Evolutionary conservation across 2,329 filamentous ascomycete genomes (phyloP).

Genomic region (Gnomoniopsis sp.): DNA sequence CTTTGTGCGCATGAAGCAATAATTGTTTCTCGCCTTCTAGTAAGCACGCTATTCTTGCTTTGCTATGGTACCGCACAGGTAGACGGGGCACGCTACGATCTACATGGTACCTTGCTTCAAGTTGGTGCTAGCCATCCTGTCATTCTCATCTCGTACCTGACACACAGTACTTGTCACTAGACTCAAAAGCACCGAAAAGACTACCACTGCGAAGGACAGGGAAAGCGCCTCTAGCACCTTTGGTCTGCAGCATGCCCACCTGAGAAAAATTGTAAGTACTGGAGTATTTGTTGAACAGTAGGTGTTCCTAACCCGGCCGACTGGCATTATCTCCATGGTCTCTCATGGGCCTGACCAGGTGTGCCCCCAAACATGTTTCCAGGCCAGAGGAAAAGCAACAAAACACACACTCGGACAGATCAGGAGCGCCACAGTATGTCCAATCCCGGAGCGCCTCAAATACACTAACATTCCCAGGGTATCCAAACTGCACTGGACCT

Average conservation of each 20-base stretch:
- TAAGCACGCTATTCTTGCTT: not conserved
- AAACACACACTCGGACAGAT: conserved; percentile 8
- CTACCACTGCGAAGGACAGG: not conserved
- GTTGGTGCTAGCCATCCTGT: not conserved
- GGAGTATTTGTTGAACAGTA: not conserved
- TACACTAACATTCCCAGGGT: conserved; percentile 17
- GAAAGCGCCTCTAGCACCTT: not conserved
- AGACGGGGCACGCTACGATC: not conserved
- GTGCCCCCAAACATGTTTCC: not conserved
- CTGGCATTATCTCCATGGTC: not conserved
- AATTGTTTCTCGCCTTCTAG: not conserved
- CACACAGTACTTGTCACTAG: not conserved
- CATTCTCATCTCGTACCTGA: not conserved
- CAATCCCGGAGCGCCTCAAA: conserved; percentile 11
- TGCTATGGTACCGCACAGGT: not conserved
- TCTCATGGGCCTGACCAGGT: not conserved
- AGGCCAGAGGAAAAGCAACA: not conserved
- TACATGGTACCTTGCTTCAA: not conserved
- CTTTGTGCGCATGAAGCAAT: no score
- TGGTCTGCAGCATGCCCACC: not conserved
- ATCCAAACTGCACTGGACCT: conserved; percentile 4
- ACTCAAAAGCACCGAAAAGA: not conserved
- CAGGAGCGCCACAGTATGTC: conserved; percentile 17
- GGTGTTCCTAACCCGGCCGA: not conserved
- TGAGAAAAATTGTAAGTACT: not conserved